These are phyloP conservation scores for Cavenderia fasciculata DNA, from an alignment of 78 protist genomes.

Conservation along the genomic window DNA sequence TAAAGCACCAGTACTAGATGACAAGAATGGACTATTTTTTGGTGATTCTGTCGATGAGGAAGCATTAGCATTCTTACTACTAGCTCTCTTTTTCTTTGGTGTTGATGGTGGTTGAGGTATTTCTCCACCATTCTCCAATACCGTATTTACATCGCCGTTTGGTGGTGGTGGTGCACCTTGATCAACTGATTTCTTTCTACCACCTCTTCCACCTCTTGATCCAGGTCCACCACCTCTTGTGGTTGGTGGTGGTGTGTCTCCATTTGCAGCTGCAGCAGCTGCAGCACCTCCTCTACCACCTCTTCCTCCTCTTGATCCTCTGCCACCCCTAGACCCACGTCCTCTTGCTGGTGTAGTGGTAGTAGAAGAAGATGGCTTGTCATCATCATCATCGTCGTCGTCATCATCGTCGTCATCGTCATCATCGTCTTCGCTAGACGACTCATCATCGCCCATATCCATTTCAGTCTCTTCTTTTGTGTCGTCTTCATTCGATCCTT, in stretches of 20 bases:
- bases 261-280: background rate
- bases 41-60: no score
- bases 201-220: background rate
- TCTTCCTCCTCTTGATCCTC: constrained; percentile 40
- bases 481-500: constrained; percentile 18
- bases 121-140: no score
- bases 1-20: constrained; percentile 38
- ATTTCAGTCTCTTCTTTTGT: constrained; percentile 47
- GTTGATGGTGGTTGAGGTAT: constrained; percentile 29
- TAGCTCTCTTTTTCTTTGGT: constrained; percentile 12
- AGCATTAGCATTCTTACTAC: no score
- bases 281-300: constrained; percentile 31
- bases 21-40: constrained; percentile 23
- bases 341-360: background rate
- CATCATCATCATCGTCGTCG: constrained; percentile 32
- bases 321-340: background rate
- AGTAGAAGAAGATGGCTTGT: background rate
- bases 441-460: constrained; percentile 72
- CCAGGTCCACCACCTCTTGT: background rate
- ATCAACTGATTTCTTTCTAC: background rate
- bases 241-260: background rate
- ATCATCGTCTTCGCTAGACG: constrained; percentile 27
- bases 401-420: constrained; percentile 46
- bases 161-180: constrained; percentile 16
- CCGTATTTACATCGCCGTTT: background rate